Evolutionary conservation across 495 filamentous ascomycete genomes (phyloP).

Genomic region (Bombardia bombarda): DNA sequence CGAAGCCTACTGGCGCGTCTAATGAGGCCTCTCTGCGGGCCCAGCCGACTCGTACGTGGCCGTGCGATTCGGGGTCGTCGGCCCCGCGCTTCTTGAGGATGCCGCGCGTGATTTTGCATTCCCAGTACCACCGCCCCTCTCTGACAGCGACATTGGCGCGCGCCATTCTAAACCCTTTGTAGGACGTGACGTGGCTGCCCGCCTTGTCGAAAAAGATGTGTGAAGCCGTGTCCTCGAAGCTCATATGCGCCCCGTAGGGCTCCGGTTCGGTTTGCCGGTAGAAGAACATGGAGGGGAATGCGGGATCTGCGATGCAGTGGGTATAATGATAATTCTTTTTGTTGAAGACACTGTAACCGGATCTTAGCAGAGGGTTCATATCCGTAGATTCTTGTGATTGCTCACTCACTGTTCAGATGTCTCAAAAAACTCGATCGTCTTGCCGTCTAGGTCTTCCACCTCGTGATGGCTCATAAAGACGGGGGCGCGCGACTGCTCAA

Average conservation of each 20-base stretch:
- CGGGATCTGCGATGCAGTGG: constrained; percentile 82
- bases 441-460: constrained; percentile 33
- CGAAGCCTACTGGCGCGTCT: constrained; percentile 89
- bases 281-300: constrained; percentile 79
- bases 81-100: constrained; percentile 34
- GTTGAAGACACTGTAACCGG: constrained; percentile 64
- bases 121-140: constrained; percentile 91
- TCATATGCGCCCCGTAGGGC: constrained; percentile 74
- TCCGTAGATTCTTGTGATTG: background rate
- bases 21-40: constrained; percentile 83
- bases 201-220: constrained; percentile 60
- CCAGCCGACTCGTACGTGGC: constrained; percentile 86
- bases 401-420: constrained; percentile 55
- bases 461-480: constrained; percentile 45
- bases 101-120: constrained; percentile 75
- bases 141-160: constrained; percentile 84
- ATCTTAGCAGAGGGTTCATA: too few relatives aligned
- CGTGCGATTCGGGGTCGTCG: constrained; percentile 37
- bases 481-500: constrained; percentile 48
- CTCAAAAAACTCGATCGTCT: constrained; percentile 48
- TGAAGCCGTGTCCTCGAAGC: constrained; percentile 83
- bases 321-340: constrained; percentile 87
- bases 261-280: constrained; percentile 80
- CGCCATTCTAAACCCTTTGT: constrained; percentile 76
- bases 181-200: constrained; percentile 57